Percentiles rank a stretch among this genome's conserved stretches.
Conservation (phyloP, 176 grass and related monocot genomes). For the Cocos nucifera region DNA sequence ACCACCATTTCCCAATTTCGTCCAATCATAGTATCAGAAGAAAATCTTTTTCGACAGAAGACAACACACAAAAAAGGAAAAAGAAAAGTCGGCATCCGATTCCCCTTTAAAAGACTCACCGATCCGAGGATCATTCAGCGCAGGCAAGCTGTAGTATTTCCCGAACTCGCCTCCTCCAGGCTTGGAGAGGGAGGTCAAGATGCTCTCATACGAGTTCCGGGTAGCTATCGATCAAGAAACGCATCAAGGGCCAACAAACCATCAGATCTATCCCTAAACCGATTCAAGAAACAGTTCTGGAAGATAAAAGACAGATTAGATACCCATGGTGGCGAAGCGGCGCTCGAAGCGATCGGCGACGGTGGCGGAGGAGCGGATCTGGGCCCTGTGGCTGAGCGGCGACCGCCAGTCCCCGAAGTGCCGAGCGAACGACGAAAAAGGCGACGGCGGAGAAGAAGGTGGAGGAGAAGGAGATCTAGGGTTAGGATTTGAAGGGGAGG, state of each 20-base stretch:
- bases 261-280: neutral
- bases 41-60: neutral
- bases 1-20: neutral
- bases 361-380: slow-evolving; percentile 29
- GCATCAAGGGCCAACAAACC: neutral
- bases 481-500: neutral
- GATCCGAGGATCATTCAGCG: slow-evolving; percentile 68
- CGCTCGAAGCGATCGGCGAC: slow-evolving; percentile 53
- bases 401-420: slow-evolving; percentile 34
- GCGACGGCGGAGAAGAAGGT: slow-evolving; percentile 17
- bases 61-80: neutral
- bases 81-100: neutral
- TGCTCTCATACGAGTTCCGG: slow-evolving; percentile 60
- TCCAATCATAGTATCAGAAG: neutral
- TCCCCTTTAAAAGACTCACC: slow-evolving; percentile 24
- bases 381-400: slow-evolving; percentile 30
- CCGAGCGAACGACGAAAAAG: slow-evolving; percentile 43
- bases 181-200: slow-evolving; percentile 58
- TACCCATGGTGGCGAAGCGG: slow-evolving; percentile 79
- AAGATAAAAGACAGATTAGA: neutral
- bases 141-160: slow-evolving; percentile 89
- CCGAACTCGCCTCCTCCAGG: slow-evolving; percentile 74
- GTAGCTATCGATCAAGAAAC: slow-evolving; percentile 34
- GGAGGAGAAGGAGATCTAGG: neutral
- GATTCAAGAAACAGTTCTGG: neutral